Base-by-base conservation (phyloP, 805 yeast genomes). In the Peterozyma xylosa region DNA sequence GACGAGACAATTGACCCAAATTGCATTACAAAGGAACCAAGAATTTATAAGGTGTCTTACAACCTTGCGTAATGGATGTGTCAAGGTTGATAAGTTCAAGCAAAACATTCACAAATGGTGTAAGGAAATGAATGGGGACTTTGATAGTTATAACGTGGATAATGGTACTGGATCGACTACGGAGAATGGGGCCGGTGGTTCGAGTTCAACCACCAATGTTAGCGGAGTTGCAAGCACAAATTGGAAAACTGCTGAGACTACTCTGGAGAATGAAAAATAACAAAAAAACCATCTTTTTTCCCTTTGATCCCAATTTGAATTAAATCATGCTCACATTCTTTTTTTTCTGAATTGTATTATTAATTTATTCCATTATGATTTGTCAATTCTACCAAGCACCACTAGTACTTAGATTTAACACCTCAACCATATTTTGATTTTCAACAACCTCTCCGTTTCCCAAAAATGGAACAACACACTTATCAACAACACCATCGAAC, bases 41-140 rank as follows among this genome's bases (percentile, higher is more conserved):
- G 98, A 93, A 61, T 91, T 83, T 58, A 82, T 89, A 42, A 73
- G 91, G 54, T 85, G 89, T 48, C 66, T 93, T 54, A 69, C 78
- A n/a, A 76, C 71, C 33, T 73, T 93, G 33, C 73, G 97, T 52
- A 73, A 73, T 53, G 95, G 89, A 1, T 66, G 91, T 27, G 78
- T 85, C 33, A 75, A 86, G 53, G 91, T 96, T 0, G 86, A 85
- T 52, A 68, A 91, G 48, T 71, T 85, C 51, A 81, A 86, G 52
- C 74, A 74, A 38, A 77, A 80, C 50, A 74, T 93, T 38, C 74
- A 71, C 49, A 74, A 77, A 51, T 91, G 98, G 98, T 86, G 93
- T 45, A 76, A 76, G 53, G 96, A 90, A 57, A 84, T 86, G 76
- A 71, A 82, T 49, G 95, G 81, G 11, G 76, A 76, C 43, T 74